Evolutionary conservation across 2,329 filamentous ascomycete genomes (phyloP).

Genomic region (Monosporascus sp.): DNA sequence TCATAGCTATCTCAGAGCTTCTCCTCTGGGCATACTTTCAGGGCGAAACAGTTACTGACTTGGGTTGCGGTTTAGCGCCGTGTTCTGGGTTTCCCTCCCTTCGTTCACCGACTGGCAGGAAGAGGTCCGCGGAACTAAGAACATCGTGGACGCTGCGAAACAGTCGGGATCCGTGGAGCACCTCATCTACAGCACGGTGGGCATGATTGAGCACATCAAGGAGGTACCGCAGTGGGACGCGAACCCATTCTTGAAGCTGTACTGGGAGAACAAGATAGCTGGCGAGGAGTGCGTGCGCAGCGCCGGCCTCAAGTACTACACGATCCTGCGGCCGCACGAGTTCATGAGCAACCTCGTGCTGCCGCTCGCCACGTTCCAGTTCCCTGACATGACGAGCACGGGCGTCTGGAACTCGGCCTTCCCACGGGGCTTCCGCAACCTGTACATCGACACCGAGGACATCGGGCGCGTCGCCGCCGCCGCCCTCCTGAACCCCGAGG

Average conservation of each 20-base stretch:
- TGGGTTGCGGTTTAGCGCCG: not conserved
- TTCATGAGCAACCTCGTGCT: slow-evolving; percentile 14
- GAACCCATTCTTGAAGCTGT: slow-evolving; percentile 3
- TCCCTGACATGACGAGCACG: slow-evolving; percentile 2
- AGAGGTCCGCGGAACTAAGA: slow-evolving; percentile 6
- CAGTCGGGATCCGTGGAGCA: slow-evolving; percentile 8
- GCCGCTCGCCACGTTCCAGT: not conserved
- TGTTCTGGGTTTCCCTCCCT: slow-evolving; percentile 1
- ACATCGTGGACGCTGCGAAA: slow-evolving; percentile 9
- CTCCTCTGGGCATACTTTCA: too few species aligned
- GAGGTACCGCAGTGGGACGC: slow-evolving; percentile 2
- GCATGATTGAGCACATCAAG: not conserved
- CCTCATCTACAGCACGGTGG: slow-evolving; percentile 10
- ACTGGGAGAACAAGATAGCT: slow-evolving; percentile 8
- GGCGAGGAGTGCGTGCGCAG: slow-evolving; percentile 8
- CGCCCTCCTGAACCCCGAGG: slow-evolving; percentile 4
- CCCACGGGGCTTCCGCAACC: not conserved
- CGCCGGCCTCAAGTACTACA: slow-evolving; percentile 10
- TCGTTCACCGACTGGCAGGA: slow-evolving; percentile 1
- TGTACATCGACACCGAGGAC: slow-evolving; percentile 8
- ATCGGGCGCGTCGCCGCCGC: slow-evolving; percentile 8
- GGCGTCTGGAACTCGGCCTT: slow-evolving; percentile 6
- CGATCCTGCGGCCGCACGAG: slow-evolving; percentile 12
- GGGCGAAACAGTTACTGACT: too few species aligned
- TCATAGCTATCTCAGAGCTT: too few species aligned